Conservation (phyloP, 495 filamentous ascomycete species). For the Lasiosphaeriaceae sp. region DNA sequence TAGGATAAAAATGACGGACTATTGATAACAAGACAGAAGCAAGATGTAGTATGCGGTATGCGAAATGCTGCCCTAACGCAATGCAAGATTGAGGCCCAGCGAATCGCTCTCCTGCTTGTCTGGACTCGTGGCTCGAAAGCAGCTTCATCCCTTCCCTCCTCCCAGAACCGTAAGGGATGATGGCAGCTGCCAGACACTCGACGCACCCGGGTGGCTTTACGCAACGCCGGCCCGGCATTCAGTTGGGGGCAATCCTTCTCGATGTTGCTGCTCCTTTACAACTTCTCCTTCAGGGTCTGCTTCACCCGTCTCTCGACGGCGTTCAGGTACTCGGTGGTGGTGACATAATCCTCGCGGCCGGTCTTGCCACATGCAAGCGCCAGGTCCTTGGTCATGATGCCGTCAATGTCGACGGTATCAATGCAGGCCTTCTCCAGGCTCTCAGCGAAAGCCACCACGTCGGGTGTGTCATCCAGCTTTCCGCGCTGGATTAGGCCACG, state of each 20-base stretch:
- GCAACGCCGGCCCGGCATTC: too few species aligned
- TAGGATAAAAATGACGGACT: neutral
- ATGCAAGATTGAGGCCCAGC: too few species aligned
- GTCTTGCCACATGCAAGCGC: slow-evolving; percentile 87
- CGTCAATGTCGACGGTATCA: slow-evolving; percentile 87
- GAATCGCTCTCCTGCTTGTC: too few species aligned
- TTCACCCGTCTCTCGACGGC: slow-evolving; percentile 86
- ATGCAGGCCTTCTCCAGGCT: slow-evolving; percentile 89
- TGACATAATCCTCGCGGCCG: slow-evolving; percentile 76
- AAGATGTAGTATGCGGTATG: too few species aligned
- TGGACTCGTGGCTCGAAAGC: too few species aligned
- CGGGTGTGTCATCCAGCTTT: slow-evolving; percentile 82
- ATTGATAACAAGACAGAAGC: too few species aligned
- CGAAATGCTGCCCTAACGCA: too few species aligned
- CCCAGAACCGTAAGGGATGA: too few species aligned
- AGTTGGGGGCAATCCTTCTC: too few species aligned
- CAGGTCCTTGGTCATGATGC: slow-evolving; percentile 98
- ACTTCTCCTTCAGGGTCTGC: slow-evolving; percentile 52
- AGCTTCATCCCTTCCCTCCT: too few species aligned
- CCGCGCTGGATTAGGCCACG: slow-evolving; percentile 91
- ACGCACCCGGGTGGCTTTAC: too few species aligned
- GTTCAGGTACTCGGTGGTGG: slow-evolving; percentile 80
- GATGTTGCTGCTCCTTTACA: slow-evolving; percentile 24
- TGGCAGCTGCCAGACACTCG: too few species aligned
- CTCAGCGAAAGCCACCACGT: slow-evolving; percentile 85